Base-by-base conservation (phyloP, 2,329 filamentous ascomycete species). In the Penicillium rolfsii region DNA sequence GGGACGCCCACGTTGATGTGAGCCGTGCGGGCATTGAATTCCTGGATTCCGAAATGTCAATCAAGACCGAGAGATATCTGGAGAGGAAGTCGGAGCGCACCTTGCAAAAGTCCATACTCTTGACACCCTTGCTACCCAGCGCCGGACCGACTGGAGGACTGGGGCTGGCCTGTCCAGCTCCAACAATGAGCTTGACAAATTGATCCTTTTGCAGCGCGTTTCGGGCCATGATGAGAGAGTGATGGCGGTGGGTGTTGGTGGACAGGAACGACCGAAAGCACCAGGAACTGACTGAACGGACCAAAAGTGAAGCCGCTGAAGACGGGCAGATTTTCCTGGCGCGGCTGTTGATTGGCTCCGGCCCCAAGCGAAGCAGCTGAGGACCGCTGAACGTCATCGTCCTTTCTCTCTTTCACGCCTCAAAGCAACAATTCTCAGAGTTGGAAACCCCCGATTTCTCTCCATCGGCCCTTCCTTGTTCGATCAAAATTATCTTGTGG, bases 41-140 rank as follows among this genome's bases (percentile, higher is more conserved):
- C 95, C 94, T 98, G 7, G 4, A 0, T 5, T 36, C 16, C 14
- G 16, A 41, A 24, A n/a, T 52, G 33, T 52, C 9, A 35, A 33
- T 22, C 7, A 1, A 24, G 19, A 35, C 16, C 12, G 5, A 26
- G 35, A 24, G 22, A 40, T 28, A n/a, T 26, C 9, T 12, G 9
- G 33, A 4, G 6, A 26, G 12, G 46, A 33, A 43, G 48, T 52
- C 7, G 30, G 55, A 41, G 58, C 74, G 59, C 76, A 96, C 94
- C 85, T 98, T 98, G 87, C 95, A 98, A 78, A 98, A 99, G 80
- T 99, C 95, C 89, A 99, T 99, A 60, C 91, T 96, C 83, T 99
- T 99, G 64, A 99, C 91, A 83, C 95, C 95, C 83, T 97, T 98
- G 77, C 89, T 94, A 81, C 95, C 95, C 67, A 99, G 85, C 57